Evolutionary conservation across 2,329 filamentous ascomycete genomes (phyloP), one percentile per base, ranked within the genome.

Genomic region (Leptographium flavum): DNA sequence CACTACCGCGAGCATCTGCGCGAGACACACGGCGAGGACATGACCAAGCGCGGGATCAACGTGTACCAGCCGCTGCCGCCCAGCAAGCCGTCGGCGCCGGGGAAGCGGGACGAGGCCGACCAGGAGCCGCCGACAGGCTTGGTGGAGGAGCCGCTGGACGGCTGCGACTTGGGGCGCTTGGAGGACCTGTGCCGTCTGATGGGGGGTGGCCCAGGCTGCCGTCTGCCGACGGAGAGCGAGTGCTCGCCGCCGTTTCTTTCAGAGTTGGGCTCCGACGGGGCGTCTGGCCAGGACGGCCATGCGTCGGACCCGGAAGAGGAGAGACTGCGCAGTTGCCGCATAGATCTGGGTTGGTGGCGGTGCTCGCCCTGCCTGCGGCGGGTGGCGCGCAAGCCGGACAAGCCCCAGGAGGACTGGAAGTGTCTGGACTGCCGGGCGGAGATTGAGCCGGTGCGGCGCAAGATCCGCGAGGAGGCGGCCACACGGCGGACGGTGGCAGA

Each of bases 1-100:
- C 74, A 77, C 58, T 74, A 67, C 54, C 65, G 73, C 32, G 72
- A 75, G 47, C 74, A 78, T 55, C 64, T 74, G 32, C 66, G 74
- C 28, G 66, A 71, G 39, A 73, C 63, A 49, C 74, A 78, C 61
- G 62, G 63, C 45, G 74, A 78, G 53, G 71, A 75, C 48, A 64
- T 74, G 30, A 60, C 63, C 52, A 69, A 69, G 60, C 66, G 69
- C 17, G 65, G 66, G 25, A 57, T 56, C 21, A 47, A 49, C 23
- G 41, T 42, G 9, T 36, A 45, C 14, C 30, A 42, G 27, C 7
- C 21, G 15, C n/a, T n/a, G 8, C 10, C 19, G 13, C 14, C 8
- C 23, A 22, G 39, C 28, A 28, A n/a, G 32, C 15, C 5, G 15
- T 14, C 7, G 32, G 17, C 14, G n/a, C 10, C n/a, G 21, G 19